Evolutionary conservation across 805 yeast genomes (phyloP), one percentile per base, ranked within the genome.

Genomic region (Sungouiella blattae): DNA sequence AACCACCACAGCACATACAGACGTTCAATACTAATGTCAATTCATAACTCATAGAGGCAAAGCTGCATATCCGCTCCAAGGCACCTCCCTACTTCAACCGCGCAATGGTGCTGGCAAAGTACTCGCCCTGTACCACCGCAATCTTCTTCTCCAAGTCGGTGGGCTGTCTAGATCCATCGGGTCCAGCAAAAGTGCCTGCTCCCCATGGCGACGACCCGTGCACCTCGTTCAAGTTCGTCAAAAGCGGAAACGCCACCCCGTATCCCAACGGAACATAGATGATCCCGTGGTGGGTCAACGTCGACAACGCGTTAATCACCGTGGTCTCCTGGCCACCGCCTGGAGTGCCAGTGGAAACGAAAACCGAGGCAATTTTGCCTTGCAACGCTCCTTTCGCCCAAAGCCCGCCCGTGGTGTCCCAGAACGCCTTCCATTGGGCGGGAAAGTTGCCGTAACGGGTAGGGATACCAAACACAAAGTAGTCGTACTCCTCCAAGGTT

Each of bases 241-340:
- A 20, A 29, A 40, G 46, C 16, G 39, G 41, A 34, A 47, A 47
- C 5, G 46, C 48, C 40, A 40, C 39, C 27, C 44, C 48, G 40
- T 47, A 47, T 26, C 52, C 52, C 46, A 47, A 43, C 15, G 52
- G 52, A 31, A 47, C 39, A 41, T 30, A 47, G 39, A 45, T 43
- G 37, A 47, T 47, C 30, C 52, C 52, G 39, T 47, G 52, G 43
- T 47, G 52, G 16, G 38, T 37, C 13, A 47, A 22, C 28, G 40
- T 44, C 11, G 49, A 45, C 46, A 47, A 45, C 6, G 49, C 34
- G 34, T 47, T 47, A 37, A 47, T 38, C 14, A 46, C 32, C 28
- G 51, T 47, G 34, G 49, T 45, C 41, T 47, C 51, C 32, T 47
- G 51, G 3, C 51, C 49, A 11, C 49, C 49, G 25, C 49, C 49